Evolutionary conservation across 371 early-diverging fungal genomes (phyloP).

Genomic region (Rhizomucor pusillus): DNA sequence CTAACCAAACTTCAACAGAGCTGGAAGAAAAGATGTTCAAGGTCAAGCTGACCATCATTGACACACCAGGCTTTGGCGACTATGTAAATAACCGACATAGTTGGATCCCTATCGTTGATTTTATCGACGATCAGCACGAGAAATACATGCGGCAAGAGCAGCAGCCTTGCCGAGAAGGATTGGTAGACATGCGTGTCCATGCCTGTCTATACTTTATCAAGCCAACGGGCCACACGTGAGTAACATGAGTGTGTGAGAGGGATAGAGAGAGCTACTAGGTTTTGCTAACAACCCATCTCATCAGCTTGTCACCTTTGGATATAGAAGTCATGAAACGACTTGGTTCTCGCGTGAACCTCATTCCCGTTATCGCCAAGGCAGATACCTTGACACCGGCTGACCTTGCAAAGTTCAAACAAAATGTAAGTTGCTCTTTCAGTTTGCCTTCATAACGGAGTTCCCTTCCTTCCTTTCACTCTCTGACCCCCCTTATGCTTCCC

Average conservation of each 20-base stretch:
- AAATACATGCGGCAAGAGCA: constrained; percentile 79
- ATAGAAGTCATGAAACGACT: constrained; percentile 87
- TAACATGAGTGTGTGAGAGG: constrained; percentile 1
- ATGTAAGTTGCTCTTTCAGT: no score
- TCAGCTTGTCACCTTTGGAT: constrained; percentile 81
- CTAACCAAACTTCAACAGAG: constrained; percentile 43
- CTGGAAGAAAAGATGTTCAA: constrained; percentile 96
- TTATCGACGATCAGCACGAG: constrained; percentile 96
- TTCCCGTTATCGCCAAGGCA: constrained; percentile 74
- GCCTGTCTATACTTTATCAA: constrained; percentile 95
- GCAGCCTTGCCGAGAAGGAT: constrained; percentile 55
- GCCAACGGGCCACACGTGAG: constrained; percentile 85
- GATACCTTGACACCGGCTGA: constrained; percentile 74
- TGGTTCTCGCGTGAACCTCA: constrained; percentile 80
- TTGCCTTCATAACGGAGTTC: no score
- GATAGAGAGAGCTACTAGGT: not conserved
- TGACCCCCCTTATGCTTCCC: no score
- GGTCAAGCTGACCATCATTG: constrained; percentile 89
- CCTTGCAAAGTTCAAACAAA: constrained; percentile 74
- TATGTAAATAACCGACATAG: constrained; percentile 75
- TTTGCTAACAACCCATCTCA: no score
- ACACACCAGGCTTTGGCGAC: constrained; percentile 93
- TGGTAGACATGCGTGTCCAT: constrained; percentile 78
- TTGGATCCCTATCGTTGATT: constrained; percentile 74
- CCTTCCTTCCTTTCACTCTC: no score